These are phyloP conservation scores for Boletus bicolor DNA, from an alignment of 768 basidiomycete species.

Conservation along the genomic window DNA sequence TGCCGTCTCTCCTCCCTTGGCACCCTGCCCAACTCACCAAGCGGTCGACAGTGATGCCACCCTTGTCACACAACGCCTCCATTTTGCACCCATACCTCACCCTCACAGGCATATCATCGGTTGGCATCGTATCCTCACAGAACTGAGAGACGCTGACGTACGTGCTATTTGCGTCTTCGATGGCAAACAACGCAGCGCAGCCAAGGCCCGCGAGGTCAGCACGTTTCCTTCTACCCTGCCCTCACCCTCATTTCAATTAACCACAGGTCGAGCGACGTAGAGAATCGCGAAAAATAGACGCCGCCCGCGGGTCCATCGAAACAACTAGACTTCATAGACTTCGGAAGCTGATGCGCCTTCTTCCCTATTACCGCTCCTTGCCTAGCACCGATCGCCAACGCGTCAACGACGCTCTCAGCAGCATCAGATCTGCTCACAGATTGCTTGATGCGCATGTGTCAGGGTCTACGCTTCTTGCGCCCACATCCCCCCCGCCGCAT, in stretches of 20 bases:
- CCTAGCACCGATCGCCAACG: slow-evolving; percentile 28
- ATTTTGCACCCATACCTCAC: slow-evolving; percentile 66
- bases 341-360: slow-evolving; percentile 37
- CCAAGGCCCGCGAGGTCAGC: slow-evolving; percentile 71
- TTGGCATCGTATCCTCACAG: slow-evolving; percentile 69
- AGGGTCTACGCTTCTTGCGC: slow-evolving; percentile 16
- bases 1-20: background rate
- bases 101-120: slow-evolving; percentile 68
- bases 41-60: slow-evolving; percentile 68
- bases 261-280: slow-evolving; percentile 54
- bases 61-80: slow-evolving; percentile 78
- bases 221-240: background rate
- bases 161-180: slow-evolving; percentile 77
- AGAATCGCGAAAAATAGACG: slow-evolving; percentile 44
- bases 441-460: slow-evolving; percentile 12
- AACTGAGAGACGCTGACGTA: slow-evolving; percentile 56
- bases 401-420: slow-evolving; percentile 25
- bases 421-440: slow-evolving; percentile 6
- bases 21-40: background rate
- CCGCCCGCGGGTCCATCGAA: slow-evolving; percentile 57
- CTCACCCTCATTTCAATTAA: slow-evolving; percentile 1
- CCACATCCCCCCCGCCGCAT: slow-evolving; percentile 3
- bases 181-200: slow-evolving; percentile 59
- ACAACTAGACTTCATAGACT: slow-evolving; percentile 55
- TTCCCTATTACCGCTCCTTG: slow-evolving; percentile 39